phyloP scores from a whole-genome alignment of 73 alveolate genomes.

The Paramecium biaurelia region DNA sequence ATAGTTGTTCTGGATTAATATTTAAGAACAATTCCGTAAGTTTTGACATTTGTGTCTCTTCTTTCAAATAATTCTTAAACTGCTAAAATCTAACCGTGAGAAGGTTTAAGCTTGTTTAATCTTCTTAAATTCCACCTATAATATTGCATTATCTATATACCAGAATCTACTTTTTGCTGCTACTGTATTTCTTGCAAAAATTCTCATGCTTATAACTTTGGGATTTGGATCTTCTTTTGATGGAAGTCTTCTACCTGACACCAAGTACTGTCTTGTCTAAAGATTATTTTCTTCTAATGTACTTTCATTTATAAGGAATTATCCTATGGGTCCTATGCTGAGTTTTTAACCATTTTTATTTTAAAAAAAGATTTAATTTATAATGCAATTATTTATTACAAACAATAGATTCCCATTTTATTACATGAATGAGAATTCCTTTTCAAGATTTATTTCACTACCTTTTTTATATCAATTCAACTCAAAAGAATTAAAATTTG shows the following conservation, averaged over 20 bases:
- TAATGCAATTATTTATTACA: background rate
- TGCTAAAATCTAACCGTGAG: constrained; percentile 87
- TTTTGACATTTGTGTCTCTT: constrained; percentile 77
- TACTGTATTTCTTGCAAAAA: constrained; percentile 85
- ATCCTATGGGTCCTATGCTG: constrained; percentile 47
- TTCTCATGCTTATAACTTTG: constrained; percentile 84
- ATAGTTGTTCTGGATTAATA: constrained; percentile 89
- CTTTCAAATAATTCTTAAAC: constrained; percentile 83
- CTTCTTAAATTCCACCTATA: constrained; percentile 78
- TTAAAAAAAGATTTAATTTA: constrained; percentile 46
- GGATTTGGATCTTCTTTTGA: constrained; percentile 84
- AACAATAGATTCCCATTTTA: background rate
- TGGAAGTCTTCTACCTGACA: constrained; percentile 85
- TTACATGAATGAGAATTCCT: background rate
- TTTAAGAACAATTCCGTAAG: constrained; percentile 90
- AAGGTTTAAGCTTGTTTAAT: constrained; percentile 82
- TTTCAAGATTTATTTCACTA: background rate
- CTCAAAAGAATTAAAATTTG: background rate
- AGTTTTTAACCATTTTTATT: constrained; percentile 33
- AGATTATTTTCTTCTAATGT: background rate
- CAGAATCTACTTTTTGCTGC: constrained; percentile 91
- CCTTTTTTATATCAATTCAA: background rate
- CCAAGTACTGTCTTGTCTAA: constrained; percentile 81
- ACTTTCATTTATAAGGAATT: constrained; percentile 32
- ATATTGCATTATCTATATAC: constrained; percentile 64